Evolutionary conservation across 257 asterid species (phyloP).

Genomic region (Solanum etuberosum): DNA sequence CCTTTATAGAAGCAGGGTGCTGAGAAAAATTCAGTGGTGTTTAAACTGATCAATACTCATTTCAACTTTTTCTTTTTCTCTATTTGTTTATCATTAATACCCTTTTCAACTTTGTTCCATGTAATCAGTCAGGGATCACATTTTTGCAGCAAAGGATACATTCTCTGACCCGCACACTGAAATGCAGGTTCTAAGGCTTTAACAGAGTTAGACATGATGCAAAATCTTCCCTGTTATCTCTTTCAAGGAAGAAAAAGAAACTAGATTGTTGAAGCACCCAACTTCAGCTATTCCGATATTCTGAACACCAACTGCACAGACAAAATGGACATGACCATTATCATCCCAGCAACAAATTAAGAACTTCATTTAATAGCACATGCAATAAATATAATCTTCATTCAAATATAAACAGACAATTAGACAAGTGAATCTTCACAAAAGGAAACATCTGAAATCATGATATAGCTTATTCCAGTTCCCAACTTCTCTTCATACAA

Average conservation of each 20-base stretch:
- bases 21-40: not conserved
- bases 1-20: not conserved
- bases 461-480: not conserved
- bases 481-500: not conserved
- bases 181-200: constrained; percentile 93
- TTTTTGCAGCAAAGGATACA: constrained; percentile 50
- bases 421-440: not conserved
- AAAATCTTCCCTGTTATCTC: constrained; percentile 12
- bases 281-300: constrained; percentile 4
- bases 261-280: constrained; percentile 12
- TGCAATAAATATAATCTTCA: not conserved
- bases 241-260: constrained; percentile 6
- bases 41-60: not conserved
- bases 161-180: constrained; percentile 85
- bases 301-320: constrained; percentile 12
- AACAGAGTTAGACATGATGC: constrained; percentile 54
- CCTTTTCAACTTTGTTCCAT: not conserved
- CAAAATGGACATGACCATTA: not conserved
- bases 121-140: not conserved
- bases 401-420: not conserved
- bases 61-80: not conserved
- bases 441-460: not conserved
- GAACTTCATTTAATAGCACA: not conserved
- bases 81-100: not conserved
- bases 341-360: not conserved